phyloP scores from a whole-genome alignment of 1,284 basidiomycete species.

The Xanthoconium separans region DNA sequence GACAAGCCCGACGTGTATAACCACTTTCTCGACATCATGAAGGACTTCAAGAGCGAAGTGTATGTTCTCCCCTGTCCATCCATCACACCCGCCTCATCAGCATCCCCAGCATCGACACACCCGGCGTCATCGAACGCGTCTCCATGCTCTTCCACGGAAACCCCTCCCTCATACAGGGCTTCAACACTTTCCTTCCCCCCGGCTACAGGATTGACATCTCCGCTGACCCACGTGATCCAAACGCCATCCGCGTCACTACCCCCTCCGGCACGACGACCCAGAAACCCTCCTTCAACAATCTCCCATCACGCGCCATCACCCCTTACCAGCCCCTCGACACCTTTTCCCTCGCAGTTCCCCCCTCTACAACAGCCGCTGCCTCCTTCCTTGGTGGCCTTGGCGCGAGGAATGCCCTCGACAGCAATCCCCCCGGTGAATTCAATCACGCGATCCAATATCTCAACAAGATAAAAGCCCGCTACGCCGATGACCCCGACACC shows the following conservation, averaged over 20 bases:
- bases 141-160: constrained; percentile 95
- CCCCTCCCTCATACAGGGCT: constrained; percentile 92
- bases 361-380: constrained; percentile 50
- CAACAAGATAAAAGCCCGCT: constrained; percentile 98
- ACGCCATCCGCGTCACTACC: constrained; percentile 93
- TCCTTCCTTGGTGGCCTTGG: constrained; percentile 59
- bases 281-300: constrained; percentile 12
- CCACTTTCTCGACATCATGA: constrained; percentile 98
- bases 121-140: constrained; percentile 96
- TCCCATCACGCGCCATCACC: constrained; percentile 41
- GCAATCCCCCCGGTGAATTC: constrained; percentile 72
- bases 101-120: constrained; percentile 86
- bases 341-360: constrained; percentile 39
- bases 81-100: not conserved
- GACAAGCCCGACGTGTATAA: constrained; percentile 97
- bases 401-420: constrained; percentile 42
- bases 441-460: constrained; percentile 98
- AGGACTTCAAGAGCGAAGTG: constrained; percentile 96
- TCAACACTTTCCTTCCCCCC: constrained; percentile 97
- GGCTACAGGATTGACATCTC: constrained; percentile 97
- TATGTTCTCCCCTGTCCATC: constrained; percentile 44
- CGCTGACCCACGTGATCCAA: constrained; percentile 69
- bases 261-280: constrained; percentile 79
- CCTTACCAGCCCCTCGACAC: constrained; percentile 43
- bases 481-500: constrained; percentile 87